Evolutionary conservation across 768 basidiomycete genomes (phyloP), one percentile per base, ranked within the genome.

Genomic region (Hygrophoropsis aurantiaca): DNA sequence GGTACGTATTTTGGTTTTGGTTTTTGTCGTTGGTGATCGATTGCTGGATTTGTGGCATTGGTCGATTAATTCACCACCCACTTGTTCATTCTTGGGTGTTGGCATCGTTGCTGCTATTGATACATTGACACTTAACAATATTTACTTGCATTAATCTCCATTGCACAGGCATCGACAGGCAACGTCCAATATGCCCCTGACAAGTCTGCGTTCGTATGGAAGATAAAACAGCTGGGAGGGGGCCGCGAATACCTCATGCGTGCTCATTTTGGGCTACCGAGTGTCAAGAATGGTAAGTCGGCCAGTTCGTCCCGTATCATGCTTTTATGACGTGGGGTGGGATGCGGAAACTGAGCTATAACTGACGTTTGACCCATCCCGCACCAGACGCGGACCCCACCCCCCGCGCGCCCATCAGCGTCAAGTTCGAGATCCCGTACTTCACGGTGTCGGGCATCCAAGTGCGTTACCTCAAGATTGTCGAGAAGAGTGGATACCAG

Each of bases 181-280:
- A 88, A 84, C 19, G 97, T 97, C 3, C 93, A 97, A 53, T 98
- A 99, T 61, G 94, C 89, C 1, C 97, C 95, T 0, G 97, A 99
- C 65, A 98, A 97, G 67, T 92, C 92, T 15, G 93, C 94, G 2
- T 98, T 98, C 60, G 90, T 97, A 1, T 98, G 97, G 97, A 97
- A 97, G 71, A 97, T 99, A 69, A 98, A 98, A 66, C 92, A 95
- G 64, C 79, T 99, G 0, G 94, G 91, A 4, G 97, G 97, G 5
- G 91, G 91, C 30, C 82, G 92, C 32, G 97, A 99, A 64, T 98
- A 94, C 71, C 77, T 97, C 45, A 97, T 98, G 95, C 80, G 97
- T 10, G 97, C 97, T 1, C 97, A 98, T 64, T 98, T 98, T 65
- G 94, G 94, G 40, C 71, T 99, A 36, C 97, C 97, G 0, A 91